Percentiles rank a stretch among this genome's conserved stretches.
Evolutionary conservation across 1,284 basidiomycete genomes (phyloP).

Genomic region (Pascua sp.): DNA sequence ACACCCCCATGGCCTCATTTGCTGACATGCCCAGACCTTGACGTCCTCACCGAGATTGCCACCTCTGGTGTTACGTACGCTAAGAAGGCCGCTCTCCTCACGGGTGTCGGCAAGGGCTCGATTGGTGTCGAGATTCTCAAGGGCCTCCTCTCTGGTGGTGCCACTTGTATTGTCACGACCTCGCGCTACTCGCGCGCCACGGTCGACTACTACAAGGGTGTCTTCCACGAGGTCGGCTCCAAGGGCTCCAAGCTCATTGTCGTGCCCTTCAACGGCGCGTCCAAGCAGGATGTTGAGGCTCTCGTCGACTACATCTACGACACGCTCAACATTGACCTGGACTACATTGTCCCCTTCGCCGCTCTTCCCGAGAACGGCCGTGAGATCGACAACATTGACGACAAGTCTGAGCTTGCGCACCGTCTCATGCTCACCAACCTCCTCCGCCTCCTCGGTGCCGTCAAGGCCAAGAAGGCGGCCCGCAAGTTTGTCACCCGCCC

Average conservation of each 20-base stretch:
- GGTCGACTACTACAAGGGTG: conserved; percentile 97
- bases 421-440: conserved; percentile 93
- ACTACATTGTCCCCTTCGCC: conserved; percentile 97
- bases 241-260: conserved; percentile 93
- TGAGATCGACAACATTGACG: conserved; percentile 94
- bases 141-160: conserved; percentile 91
- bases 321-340: conserved; percentile 88
- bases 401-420: conserved; percentile 96
- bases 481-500: conserved; percentile 94
- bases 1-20: neutral
- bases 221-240: conserved; percentile 93
- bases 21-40: conserved; percentile 58
- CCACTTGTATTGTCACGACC: conserved; percentile 94
- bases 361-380: conserved; percentile 97
- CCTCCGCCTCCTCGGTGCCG: conserved; percentile 88
- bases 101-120: conserved; percentile 94
- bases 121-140: conserved; percentile 98
- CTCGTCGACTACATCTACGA: conserved; percentile 98
- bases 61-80: conserved; percentile 97
- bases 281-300: conserved; percentile 95
- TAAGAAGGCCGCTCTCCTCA: conserved; percentile 96
- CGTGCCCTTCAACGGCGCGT: conserved; percentile 94
- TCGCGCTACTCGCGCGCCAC: conserved; percentile 89
- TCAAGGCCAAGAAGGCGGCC: conserved; percentile 96
- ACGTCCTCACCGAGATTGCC: conserved; percentile 95